Conservation (phyloP, 2,329 filamentous ascomycete species). For the Calonectria pseudoturangicola region DNA sequence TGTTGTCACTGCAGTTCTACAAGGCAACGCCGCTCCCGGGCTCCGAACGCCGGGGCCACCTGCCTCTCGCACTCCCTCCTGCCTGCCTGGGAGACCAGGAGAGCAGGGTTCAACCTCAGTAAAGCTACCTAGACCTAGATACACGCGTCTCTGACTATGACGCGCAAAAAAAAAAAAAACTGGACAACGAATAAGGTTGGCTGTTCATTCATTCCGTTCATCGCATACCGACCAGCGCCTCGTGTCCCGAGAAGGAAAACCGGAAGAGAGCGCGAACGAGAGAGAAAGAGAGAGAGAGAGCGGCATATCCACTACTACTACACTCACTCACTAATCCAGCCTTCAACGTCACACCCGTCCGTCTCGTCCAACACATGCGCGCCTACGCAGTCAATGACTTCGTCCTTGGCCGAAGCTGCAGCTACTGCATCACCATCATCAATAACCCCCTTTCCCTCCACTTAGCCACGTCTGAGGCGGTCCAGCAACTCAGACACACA, state of each 20-base stretch:
- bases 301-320: background rate
- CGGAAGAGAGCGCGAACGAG: background rate
- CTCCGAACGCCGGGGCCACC: slow-evolving; percentile 50
- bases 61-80: slow-evolving; percentile 1
- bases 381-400: background rate
- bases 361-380: background rate
- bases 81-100: background rate
- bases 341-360: slow-evolving; percentile 6
- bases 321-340: background rate
- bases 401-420: slow-evolving; percentile 17
- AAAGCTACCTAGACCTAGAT: background rate
- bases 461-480: slow-evolving; percentile 30
- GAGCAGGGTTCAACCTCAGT: slow-evolving; percentile 11
- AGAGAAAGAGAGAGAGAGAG: background rate
- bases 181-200: background rate
- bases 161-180: background rate
- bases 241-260: background rate
- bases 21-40: slow-evolving; percentile 52
- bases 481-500: slow-evolving; percentile 18
- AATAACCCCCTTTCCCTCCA: slow-evolving; percentile 27
- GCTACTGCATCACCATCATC: slow-evolving; percentile 28
- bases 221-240: background rate
- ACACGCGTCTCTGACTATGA: background rate
- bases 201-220: background rate
- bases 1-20: slow-evolving; percentile 24